Evolutionary conservation across 2,329 filamentous ascomycete species (phyloP).

Genomic region (Alternaria sp.): DNA sequence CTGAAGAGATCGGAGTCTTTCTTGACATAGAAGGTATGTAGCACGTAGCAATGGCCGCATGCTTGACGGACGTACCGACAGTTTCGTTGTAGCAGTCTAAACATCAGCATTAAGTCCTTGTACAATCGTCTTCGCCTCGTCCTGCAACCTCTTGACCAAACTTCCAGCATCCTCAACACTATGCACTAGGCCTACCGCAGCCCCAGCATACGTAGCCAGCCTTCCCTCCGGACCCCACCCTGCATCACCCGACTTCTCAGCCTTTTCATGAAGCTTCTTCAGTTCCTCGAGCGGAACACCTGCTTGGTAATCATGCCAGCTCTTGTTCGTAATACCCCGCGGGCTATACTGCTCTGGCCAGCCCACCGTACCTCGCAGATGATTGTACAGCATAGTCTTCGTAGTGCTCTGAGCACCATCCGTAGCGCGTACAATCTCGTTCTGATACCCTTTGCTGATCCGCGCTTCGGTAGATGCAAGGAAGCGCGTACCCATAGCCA

Average conservation of each 20-base stretch:
- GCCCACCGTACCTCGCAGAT: conserved; percentile 59
- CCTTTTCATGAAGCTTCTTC: conserved; percentile 53
- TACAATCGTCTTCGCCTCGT: not conserved
- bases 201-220: conserved; percentile 67
- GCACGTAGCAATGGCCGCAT: not conserved
- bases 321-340: conserved; percentile 62
- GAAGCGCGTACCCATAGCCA: conserved; percentile 68
- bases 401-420: conserved; percentile 57
- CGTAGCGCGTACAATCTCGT: conserved; percentile 51
- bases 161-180: conserved; percentile 56
- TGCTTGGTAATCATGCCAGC: conserved; percentile 49
- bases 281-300: conserved; percentile 52
- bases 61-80: accelerated
- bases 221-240: conserved; percentile 59
- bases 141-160: conserved; percentile 50
- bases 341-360: conserved; percentile 65
- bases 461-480: conserved; percentile 58
- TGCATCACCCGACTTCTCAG: conserved; percentile 56
- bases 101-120: not conserved
- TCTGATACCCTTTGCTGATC: conserved; percentile 53
- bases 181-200: conserved; percentile 64
- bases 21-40: accelerated
- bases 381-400: conserved; percentile 57
- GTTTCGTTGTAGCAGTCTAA: not conserved
- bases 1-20: not conserved